These are phyloP conservation scores for Cyclotella kingstonii DNA, from an alignment of 108 stramenopile species.

Conservation along the genomic window DNA sequence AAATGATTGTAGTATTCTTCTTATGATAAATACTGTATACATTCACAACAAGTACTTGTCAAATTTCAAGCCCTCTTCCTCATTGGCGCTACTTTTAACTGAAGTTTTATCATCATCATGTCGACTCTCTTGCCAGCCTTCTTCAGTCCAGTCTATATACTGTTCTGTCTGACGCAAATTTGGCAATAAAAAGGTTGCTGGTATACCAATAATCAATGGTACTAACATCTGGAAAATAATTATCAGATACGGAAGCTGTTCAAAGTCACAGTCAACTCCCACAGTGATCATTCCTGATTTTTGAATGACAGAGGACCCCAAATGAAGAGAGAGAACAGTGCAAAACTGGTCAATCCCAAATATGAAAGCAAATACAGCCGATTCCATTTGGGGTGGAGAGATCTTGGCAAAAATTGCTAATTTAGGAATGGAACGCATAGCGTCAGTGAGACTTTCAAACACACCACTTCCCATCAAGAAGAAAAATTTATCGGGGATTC, in stretches of 20 bases:
- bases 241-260: conserved; percentile 26
- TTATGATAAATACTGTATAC: too few species aligned
- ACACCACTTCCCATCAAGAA: conserved; percentile 40
- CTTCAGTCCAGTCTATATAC: conserved; percentile 40
- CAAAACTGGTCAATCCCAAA: conserved; percentile 42
- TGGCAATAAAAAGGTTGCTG: conserved; percentile 35
- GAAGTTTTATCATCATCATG: too few species aligned
- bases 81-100: too few species aligned
- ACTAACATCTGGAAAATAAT: conserved; percentile 32
- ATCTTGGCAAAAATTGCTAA: conserved; percentile 27
- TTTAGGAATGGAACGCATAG: conserved; percentile 19
- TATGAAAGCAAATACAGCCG: conserved; percentile 38
- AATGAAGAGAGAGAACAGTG: conserved; percentile 29
- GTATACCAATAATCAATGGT: conserved; percentile 31
- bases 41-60: too few species aligned
- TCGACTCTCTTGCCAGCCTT: too few species aligned
- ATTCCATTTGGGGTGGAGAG: conserved; percentile 27
- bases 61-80: too few species aligned
- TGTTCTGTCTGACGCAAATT: conserved; percentile 41
- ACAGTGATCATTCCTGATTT: conserved; percentile 39
- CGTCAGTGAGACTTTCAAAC: conserved; percentile 33
- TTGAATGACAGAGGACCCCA: conserved; percentile 38
- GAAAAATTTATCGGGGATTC: conserved; percentile 40
- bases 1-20: too few species aligned
- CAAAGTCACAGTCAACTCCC: conserved; percentile 39